Evolutionary conservation across 2,329 filamentous ascomycete genomes (phyloP), one percentile per base, ranked within the genome.

Genomic region (Fusarium sp.): DNA sequence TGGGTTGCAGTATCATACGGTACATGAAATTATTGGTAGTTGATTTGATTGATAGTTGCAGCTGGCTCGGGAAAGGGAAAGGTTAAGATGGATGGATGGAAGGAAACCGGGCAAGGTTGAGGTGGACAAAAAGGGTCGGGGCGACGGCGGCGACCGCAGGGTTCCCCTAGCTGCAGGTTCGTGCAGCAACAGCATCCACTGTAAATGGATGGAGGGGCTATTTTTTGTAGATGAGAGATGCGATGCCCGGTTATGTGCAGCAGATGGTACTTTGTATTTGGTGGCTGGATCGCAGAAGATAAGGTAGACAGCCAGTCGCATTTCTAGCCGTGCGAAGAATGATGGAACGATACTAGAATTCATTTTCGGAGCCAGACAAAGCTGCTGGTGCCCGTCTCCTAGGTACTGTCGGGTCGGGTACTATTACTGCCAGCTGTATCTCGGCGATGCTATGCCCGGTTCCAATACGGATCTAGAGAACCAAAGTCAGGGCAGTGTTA

Each of bases 131-230:
- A 71, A 71, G 59, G 68, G 63, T 61, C 63, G 68, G 63, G 59
- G 63, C 54, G 68, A 71, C 63, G 68, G 63, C 46, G 67, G 51
- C 67, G 57, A 59, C 67, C 67, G 67, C 63, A 72, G 64, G 68
- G 68, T 72, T 71, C 56, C 53, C 42, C 62, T 61, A 66, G 59
- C 54, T 65, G 63, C 53, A 65, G 68, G 54, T 63, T 66, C 56
- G 52, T 68, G 63, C 67, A 63, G 52, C 42, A 50, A 25, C 51
- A 43, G 32, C 66, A 43, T 27, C 49, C 61, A 53, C 43, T 53
- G 63, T 71, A 71, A 71, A 71, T 68, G 63, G 68, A 70, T 67
- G 58, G 68, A 64, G 58, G 67, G 63, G 54, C 63, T 42, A 49
- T 38, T 58, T 49, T 27, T 44, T 30, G 38, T 45, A 53, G 50